A percentile compares a stretch with the other conserved stretches of the same genome.
Conservation (phyloP, 2,329 filamentous ascomycete genomes). For the Ophiostoma populinum region DNA sequence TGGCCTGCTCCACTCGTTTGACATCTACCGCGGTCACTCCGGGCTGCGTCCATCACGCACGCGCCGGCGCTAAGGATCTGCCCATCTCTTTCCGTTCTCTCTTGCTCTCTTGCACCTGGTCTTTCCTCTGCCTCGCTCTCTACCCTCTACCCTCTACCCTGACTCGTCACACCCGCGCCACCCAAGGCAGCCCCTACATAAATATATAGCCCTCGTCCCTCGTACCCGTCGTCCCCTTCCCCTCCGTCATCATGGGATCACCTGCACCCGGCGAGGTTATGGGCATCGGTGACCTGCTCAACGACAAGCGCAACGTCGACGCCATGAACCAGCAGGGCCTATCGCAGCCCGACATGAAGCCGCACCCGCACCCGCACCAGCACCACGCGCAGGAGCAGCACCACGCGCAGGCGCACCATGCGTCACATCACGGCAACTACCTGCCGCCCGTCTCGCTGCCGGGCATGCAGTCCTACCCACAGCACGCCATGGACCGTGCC, state of each 20-base stretch:
- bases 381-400: slow-evolving; percentile 5
- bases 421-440: slow-evolving; percentile 7
- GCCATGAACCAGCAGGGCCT: slow-evolving; percentile 18
- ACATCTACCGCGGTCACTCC: no score
- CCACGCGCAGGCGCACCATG: slow-evolving; percentile 3
- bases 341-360: slow-evolving; percentile 11
- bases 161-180: no score
- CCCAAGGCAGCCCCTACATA: no score
- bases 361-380: slow-evolving; percentile 5
- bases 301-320: slow-evolving; percentile 27
- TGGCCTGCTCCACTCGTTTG: no score
- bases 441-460: slow-evolving; percentile 10
- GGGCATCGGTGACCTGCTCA: slow-evolving; percentile 35
- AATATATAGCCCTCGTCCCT: background rate
- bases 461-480: slow-evolving; percentile 11
- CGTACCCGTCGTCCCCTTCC: background rate
- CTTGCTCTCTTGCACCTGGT: background rate
- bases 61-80: no score
- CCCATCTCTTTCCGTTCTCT: background rate
- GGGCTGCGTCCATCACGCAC: no score
- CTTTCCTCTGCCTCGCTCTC: background rate
- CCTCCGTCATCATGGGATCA: slow-evolving; percentile 20
- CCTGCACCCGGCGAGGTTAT: slow-evolving; percentile 30
- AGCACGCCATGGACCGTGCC: slow-evolving; percentile 30
- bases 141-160: no score